A percentile compares a stretch with the other conserved stretches of the same genome.
Evolutionary conservation across 768 basidiomycete species (phyloP).

Genomic region (Lentinula edodes): DNA sequence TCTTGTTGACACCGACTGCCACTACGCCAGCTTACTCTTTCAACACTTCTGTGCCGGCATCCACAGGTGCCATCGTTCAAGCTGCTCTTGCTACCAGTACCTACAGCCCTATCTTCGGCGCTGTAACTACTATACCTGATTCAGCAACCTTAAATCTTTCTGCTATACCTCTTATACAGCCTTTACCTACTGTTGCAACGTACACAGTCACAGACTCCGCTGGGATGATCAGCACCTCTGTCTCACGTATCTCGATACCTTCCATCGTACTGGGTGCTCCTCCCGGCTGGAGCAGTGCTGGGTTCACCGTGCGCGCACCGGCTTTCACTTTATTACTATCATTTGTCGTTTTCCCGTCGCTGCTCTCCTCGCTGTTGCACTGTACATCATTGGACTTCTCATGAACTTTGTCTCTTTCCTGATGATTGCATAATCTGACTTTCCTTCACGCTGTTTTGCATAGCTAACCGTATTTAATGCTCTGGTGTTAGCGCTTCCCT

Average conservation of each 20-base stretch:
- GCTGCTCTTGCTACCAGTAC: conserved; percentile 69
- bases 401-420: background rate
- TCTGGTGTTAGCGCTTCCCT: no score
- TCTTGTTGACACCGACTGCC: conserved; percentile 58
- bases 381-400: background rate
- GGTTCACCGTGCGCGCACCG: background rate
- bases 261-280: conserved; percentile 58
- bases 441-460: background rate
- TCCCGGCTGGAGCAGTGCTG: conserved; percentile 43
- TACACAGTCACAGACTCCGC: conserved; percentile 49
- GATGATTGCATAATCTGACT: background rate
- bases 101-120: conserved; percentile 54
- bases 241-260: conserved; percentile 39
- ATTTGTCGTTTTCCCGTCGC: background rate
- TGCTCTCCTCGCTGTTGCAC: background rate
- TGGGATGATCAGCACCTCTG: conserved; percentile 49
- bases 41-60: conserved; percentile 58
- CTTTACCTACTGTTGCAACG: conserved; percentile 47
- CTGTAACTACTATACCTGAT: conserved; percentile 18
- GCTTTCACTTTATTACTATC: background rate
- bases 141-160: conserved; percentile 31
- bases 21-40: conserved; percentile 62
- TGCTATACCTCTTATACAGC: conserved; percentile 52
- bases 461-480: background rate
- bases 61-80: conserved; percentile 48